A percentile compares a stretch with the other conserved stretches of the same genome.
Conservation (phyloP, 2,329 filamentous ascomycete genomes). For the Mariannaea sp. region DNA sequence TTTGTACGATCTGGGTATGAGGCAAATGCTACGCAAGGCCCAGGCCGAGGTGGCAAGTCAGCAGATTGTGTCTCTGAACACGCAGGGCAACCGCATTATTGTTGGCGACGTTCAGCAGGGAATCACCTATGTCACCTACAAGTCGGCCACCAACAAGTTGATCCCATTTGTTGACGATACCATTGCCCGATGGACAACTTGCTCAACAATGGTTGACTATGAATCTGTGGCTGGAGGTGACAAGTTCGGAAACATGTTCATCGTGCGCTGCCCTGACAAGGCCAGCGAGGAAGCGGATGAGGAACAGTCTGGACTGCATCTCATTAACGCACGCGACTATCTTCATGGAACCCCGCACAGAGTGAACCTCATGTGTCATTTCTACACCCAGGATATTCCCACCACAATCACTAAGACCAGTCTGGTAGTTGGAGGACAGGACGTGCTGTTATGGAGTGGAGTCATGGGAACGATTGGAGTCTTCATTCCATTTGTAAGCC, state of each 20-base stretch:
- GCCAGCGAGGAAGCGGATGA: constrained; percentile 90
- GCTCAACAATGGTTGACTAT: constrained; percentile 94
- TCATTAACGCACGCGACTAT: constrained; percentile 89
- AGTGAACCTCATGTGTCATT: constrained; percentile 83
- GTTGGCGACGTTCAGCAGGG: constrained; percentile 93
- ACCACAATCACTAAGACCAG: constrained; percentile 88
- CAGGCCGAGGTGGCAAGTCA: constrained; percentile 79
- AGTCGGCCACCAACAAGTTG: constrained; percentile 85
- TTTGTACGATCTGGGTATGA: constrained; percentile 91
- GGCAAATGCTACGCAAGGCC: constrained; percentile 88
- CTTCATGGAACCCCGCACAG: constrained; percentile 88
- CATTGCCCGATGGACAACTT: constrained; percentile 87
- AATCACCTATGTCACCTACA: constrained; percentile 91
- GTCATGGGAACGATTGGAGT: constrained; percentile 94
- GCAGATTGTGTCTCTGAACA: constrained; percentile 86
- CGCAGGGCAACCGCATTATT: constrained; percentile 87
- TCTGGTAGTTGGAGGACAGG: constrained; percentile 87
- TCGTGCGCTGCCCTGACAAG: constrained; percentile 85
- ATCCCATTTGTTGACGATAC: constrained; percentile 94
- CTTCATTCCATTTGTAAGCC: constrained; percentile 85
- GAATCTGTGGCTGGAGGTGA: constrained; percentile 94
- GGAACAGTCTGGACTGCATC: constrained; percentile 84
- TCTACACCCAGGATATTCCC: constrained; percentile 89
- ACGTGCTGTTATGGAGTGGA: constrained; percentile 91
- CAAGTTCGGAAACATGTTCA: constrained; percentile 96